These are phyloP conservation scores for Butyriboletus appendiculatus DNA, from an alignment of 1,284 basidiomycete species.

Conservation along the genomic window DNA sequence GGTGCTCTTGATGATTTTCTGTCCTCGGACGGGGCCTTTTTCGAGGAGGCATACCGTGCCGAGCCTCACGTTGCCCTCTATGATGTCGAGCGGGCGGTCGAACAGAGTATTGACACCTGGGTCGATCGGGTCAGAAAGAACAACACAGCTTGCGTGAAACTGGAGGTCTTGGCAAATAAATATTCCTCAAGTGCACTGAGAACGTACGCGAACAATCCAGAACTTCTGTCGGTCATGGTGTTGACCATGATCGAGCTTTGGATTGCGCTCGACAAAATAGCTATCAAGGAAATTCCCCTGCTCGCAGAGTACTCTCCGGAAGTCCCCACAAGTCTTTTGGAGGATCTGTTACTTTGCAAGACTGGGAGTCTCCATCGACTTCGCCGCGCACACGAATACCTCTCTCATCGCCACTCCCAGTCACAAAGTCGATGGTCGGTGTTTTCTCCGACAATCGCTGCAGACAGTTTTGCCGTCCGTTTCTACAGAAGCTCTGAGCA, in stretches of 20 bases:
- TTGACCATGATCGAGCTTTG: too few relatives aligned
- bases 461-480: neutral
- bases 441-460: conserved; percentile 17
- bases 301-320: conserved; percentile 47
- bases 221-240: conserved; percentile 22
- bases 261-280: conserved; percentile 40
- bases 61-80: conserved; percentile 29
- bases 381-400: conserved; percentile 27
- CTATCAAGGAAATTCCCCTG: conserved; percentile 35
- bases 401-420: conserved; percentile 29
- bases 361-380: conserved; percentile 30
- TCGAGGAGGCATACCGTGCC: conserved; percentile 8
- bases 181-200: conserved; percentile 33
- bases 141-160: conserved; percentile 13
- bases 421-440: conserved; percentile 15
- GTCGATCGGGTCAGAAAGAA: conserved; percentile 16
- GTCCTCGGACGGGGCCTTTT: conserved; percentile 16
- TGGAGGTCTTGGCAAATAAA: conserved; percentile 29
- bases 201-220: conserved; percentile 39
- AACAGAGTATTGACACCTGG: conserved; percentile 35
- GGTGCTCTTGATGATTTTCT: conserved; percentile 26
- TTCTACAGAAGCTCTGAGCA: neutral
- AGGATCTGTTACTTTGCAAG: conserved; percentile 40
- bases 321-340: conserved; percentile 37
- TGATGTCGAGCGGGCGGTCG: conserved; percentile 39